Conservation (phyloP, 805 yeast species). For the Blastobotrys chiropterorum region DNA sequence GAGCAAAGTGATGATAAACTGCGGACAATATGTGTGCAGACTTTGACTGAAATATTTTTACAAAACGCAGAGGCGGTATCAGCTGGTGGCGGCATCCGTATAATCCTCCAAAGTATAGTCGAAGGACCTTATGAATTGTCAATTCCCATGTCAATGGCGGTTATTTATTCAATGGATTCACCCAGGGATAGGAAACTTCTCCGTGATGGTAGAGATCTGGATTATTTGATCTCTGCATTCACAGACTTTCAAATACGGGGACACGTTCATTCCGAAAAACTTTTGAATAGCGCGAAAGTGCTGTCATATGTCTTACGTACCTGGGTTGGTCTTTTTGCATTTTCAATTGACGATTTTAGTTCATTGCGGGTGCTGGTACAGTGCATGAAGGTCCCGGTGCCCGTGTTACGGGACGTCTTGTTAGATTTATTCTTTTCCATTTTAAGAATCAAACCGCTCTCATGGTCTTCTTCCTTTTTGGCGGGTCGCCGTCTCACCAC, state of each 20-base stretch:
- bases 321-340: constrained; percentile 70
- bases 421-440: constrained; percentile 68
- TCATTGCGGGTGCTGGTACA: constrained; percentile 52
- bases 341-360: constrained; percentile 49
- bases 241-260: constrained; percentile 52
- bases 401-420: constrained; percentile 48
- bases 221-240: constrained; percentile 59
- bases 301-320: constrained; percentile 57
- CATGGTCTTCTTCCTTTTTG: constrained; percentile 41
- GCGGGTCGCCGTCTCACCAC: constrained; percentile 26
- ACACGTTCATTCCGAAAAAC: constrained; percentile 44
- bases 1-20: constrained; percentile 50
- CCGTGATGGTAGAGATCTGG: constrained; percentile 56
- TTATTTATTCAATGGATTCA: constrained; percentile 51
- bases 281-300: constrained; percentile 56
- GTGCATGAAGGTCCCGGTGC: constrained; percentile 56
- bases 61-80: constrained; percentile 39
- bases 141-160: constrained; percentile 38
- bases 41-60: constrained; percentile 46
- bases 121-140: constrained; percentile 50
- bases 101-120: constrained; percentile 40
- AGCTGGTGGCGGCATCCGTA: constrained; percentile 41
- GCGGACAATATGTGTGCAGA: constrained; percentile 45
- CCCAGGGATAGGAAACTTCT: constrained; percentile 49
- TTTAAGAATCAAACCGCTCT: constrained; percentile 51